Evolutionary conservation across 768 basidiomycete genomes (phyloP).

Genomic region (Boletus bicolor): DNA sequence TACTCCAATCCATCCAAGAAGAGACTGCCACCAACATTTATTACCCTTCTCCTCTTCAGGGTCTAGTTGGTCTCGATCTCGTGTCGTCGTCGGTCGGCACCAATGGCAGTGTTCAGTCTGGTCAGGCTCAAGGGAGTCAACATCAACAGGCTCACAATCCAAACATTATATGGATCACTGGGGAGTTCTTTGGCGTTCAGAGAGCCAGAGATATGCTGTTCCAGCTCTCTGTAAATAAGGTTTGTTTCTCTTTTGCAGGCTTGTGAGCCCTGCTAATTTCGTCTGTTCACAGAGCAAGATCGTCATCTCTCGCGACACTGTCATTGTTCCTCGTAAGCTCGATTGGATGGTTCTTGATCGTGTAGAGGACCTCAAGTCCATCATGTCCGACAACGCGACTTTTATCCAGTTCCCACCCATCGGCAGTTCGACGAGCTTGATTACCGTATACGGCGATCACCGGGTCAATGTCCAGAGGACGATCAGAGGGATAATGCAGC

Average conservation of each 20-base stretch:
- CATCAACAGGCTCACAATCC: slow-evolving; percentile 48
- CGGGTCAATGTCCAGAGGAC: slow-evolving; percentile 93
- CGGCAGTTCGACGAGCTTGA: slow-evolving; percentile 88
- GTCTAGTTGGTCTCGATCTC: slow-evolving; percentile 71
- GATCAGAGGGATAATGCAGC: slow-evolving; percentile 89
- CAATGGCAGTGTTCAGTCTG: slow-evolving; percentile 33
- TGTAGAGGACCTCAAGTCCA: slow-evolving; percentile 84
- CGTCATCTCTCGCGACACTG: slow-evolving; percentile 89
- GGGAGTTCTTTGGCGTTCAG: slow-evolving; percentile 95
- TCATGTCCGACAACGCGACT: slow-evolving; percentile 96
- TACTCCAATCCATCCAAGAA: slow-evolving; percentile 90
- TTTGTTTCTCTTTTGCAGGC: slow-evolving; percentile 23
- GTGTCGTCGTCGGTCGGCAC: slow-evolving; percentile 36
- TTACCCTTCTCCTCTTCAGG: slow-evolving; percentile 86
- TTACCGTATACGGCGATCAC: slow-evolving; percentile 92
- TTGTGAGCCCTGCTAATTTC: neutral
- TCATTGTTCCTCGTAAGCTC: slow-evolving; percentile 91
- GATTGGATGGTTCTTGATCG: slow-evolving; percentile 99
- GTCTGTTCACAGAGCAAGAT: slow-evolving; percentile 63
- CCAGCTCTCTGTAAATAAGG: slow-evolving; percentile 85
- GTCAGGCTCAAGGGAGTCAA: slow-evolving; percentile 19
- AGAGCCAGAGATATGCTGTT: slow-evolving; percentile 93
- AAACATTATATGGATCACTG: slow-evolving; percentile 93
- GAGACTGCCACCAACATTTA: slow-evolving; percentile 98
- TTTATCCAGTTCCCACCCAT: slow-evolving; percentile 92